Evolutionary conservation across 345 rosid species (phyloP).

Genomic region (Hibiscus syriacus): DNA sequence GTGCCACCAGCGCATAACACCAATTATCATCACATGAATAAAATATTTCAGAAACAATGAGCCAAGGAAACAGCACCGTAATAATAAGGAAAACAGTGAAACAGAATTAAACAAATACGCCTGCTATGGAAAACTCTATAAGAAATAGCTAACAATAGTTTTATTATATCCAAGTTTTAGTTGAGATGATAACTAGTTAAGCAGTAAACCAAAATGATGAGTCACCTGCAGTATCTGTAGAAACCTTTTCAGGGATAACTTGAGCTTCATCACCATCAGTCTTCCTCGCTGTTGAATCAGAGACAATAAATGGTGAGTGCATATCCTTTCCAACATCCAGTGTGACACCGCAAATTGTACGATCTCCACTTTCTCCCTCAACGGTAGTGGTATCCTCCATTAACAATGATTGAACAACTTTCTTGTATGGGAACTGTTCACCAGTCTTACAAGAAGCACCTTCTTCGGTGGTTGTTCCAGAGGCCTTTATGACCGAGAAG

Average conservation of each 20-base stretch:
- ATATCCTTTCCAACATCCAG: constrained; percentile 20
- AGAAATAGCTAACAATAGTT: background rate
- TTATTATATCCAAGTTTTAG: background rate
- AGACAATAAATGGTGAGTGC: constrained; percentile 17
- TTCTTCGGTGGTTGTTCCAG: constrained; percentile 21
- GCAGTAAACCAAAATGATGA: background rate
- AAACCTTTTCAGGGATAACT: constrained; percentile 16
- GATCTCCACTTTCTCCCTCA: constrained; percentile 23
- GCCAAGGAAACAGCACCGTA: background rate
- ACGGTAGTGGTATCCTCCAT: constrained; percentile 22
- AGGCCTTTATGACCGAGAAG: constrained; percentile 17
- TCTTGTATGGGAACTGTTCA: constrained; percentile 7
- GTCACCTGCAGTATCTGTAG: constrained; percentile 38
- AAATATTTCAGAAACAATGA: background rate
- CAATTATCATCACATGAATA: background rate
- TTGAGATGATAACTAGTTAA: background rate
- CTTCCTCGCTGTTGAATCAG: constrained; percentile 24
- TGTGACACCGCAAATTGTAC: constrained; percentile 16
- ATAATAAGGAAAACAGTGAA: background rate
- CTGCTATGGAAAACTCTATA: no score
- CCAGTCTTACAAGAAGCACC: constrained; percentile 20
- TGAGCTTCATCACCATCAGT: constrained; percentile 24
- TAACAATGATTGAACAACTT: constrained; percentile 20
- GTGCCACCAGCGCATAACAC: background rate
- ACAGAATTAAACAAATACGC: no score